Evolutionary conservation across 2,329 filamentous ascomycete species (phyloP), one percentile per base, ranked within the genome.

Genomic region (Fusarium poae): DNA sequence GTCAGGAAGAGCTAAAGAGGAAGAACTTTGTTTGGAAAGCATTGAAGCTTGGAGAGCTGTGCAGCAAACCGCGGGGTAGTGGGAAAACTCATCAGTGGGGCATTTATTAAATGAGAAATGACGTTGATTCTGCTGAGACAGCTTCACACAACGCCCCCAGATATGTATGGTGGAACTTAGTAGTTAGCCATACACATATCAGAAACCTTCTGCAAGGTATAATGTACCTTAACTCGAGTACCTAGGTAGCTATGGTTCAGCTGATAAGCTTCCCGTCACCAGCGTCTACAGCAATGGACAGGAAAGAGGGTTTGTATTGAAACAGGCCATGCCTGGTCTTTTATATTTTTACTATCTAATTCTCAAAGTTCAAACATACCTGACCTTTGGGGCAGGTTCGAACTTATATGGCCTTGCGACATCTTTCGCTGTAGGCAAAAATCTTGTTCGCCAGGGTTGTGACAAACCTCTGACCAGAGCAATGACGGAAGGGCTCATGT

Each of bases 31-130:
- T 34, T 40, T 20, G 12, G 21, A 35, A 53, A 40, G n/a, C 27
- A 54, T 37, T 43, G 40, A 53, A 53, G 30, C 30, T 51, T 43
- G 30, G n/a, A 46, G 45, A 65, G 56, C 43, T 55, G 46, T 20
- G 39, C 10, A n/a, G 35, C 37, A 39, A 43, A 59, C 59, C 62
- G 62, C 62, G 62, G 62, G 62, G 62, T 65, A 65, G 59, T 65
- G 42, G 60, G 45, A 65, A 65, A 65, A 48, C 65, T 65, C 53
- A 58, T 59, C 13, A 29, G 62, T 65, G 62, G 62, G 62, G 62
- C 61, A 42, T 43, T 39, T 12, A 20, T 32, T 39, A 30, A 57
- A 57, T 40, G 30, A 12, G 18, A 49, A 23, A 65, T 65, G 60
- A 54, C 62, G 55, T 46, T 58, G 40, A 39, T 29, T 20, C 23